Conservation (phyloP, 2,329 filamentous ascomycete species). For the Sporothrix pseudoabietina region DNA sequence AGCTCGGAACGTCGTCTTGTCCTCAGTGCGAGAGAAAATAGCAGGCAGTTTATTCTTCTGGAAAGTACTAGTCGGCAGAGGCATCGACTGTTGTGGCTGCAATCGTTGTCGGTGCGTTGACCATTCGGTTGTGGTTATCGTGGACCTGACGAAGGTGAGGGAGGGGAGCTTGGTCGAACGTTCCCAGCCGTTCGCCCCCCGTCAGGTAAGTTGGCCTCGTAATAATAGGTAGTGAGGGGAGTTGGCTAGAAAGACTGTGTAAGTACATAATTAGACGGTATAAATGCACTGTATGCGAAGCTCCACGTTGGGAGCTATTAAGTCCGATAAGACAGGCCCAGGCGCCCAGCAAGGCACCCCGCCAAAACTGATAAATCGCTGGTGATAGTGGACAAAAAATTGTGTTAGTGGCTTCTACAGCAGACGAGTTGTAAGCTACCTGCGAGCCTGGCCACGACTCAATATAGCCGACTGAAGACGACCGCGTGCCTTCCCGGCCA, state of each 20-base stretch:
- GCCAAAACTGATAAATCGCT: background rate
- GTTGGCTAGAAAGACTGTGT: background rate
- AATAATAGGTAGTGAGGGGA: background rate
- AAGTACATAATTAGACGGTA: background rate
- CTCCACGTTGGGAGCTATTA: background rate
- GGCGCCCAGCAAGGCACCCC: background rate
- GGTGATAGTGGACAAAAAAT: background rate
- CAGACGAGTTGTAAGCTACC: background rate
- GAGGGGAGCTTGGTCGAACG: conserved; percentile 21
- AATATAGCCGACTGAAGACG: background rate
- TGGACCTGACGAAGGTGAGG: conserved; percentile 10
- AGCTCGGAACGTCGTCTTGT: background rate
- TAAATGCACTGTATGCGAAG: background rate
- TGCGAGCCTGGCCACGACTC: background rate
- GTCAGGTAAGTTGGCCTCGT: conserved; percentile 13
- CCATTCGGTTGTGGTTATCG: conserved; percentile 8
- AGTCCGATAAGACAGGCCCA: conserved; percentile 17
- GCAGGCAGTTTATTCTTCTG: background rate
- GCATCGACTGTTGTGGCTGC: background rate
- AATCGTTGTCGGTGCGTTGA: background rate
- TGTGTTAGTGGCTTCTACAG: background rate
- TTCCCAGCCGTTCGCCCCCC: background rate
- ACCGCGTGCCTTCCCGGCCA: background rate
- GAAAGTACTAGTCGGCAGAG: too few relatives aligned
- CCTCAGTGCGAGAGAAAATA: background rate